Evolutionary conservation across 441 rosid genomes (phyloP).

Genomic region (Eutrema salsugineum): DNA sequence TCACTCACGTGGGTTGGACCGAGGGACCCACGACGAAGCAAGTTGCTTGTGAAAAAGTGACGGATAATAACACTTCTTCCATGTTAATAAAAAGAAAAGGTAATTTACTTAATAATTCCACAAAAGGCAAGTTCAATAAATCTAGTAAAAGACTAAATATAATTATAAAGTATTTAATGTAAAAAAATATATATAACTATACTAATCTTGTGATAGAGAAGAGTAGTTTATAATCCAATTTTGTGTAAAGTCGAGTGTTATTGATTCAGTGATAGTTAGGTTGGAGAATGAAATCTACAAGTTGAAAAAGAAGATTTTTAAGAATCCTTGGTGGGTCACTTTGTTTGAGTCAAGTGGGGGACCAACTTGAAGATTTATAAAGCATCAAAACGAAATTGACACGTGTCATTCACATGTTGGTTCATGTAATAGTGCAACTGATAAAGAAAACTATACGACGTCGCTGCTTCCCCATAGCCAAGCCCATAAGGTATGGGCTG

Average conservation of each 20-base stretch:
- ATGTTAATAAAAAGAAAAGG: not conserved
- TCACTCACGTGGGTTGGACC: conserved; percentile 32
- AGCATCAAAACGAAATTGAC: not conserved
- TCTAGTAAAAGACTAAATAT: not conserved
- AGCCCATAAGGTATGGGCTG: not conserved
- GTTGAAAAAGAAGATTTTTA: conserved; percentile 10
- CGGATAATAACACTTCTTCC: conserved; percentile 9
- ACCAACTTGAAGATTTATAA: not conserved
- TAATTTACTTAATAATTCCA: not conserved
- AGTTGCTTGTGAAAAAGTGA: conserved; percentile 31
- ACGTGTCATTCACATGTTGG: conserved; percentile 16
- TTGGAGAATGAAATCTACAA: conserved; percentile 23
- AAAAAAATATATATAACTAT: too few species aligned
- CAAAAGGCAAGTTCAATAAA: not conserved
- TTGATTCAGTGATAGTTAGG: conserved; percentile 22
- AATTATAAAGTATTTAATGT: not conserved
- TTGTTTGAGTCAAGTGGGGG: conserved; percentile 23
- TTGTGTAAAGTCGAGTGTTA: not conserved
- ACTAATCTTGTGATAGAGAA: conserved; percentile 4
- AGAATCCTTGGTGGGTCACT: conserved; percentile 23
- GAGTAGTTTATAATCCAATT: not conserved
- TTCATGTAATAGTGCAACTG: not conserved
- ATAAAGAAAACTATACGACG: not conserved
- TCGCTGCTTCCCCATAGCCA: not conserved
- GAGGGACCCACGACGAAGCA: conserved; percentile 23